Conservation (phyloP, 176 grass and related monocot species). For the Juncus inflexus region DNA sequence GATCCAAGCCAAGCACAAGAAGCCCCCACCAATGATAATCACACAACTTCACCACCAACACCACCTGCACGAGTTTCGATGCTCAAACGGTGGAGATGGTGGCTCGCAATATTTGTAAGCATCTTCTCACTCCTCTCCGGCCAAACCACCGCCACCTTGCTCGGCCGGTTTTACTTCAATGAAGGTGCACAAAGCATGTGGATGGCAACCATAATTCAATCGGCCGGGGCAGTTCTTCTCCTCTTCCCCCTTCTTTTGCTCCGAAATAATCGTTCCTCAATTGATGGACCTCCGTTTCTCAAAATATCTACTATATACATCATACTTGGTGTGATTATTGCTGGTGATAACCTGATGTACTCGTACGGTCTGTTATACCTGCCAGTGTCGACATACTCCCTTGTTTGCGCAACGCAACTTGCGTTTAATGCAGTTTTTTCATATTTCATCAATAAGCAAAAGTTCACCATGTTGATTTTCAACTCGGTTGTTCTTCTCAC, state of each 20-base stretch:
- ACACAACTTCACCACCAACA: constrained; percentile 2
- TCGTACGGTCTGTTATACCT: constrained; percentile 64
- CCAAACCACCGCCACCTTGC: constrained; percentile 14
- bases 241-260: constrained; percentile 41
- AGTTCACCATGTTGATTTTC: constrained; percentile 53
- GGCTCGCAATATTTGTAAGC: constrained; percentile 19
- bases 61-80: not conserved
- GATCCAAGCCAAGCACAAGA: not conserved
- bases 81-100: constrained; percentile 15
- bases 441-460: constrained; percentile 55
- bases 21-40: not conserved
- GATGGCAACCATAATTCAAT: constrained; percentile 25
- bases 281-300: not conserved
- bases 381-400: constrained; percentile 69
- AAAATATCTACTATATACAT: constrained; percentile 42
- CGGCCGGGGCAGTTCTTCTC: constrained; percentile 23
- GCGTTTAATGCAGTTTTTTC: constrained; percentile 68
- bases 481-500: constrained; percentile 72
- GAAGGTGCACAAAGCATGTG: constrained; percentile 27
- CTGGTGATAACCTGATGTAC: constrained; percentile 69
- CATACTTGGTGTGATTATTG: constrained; percentile 33
- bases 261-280: constrained; percentile 13
- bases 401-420: constrained; percentile 55
- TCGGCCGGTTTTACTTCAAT: constrained; percentile 19
- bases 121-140: constrained; percentile 24